A percentile compares a stretch with the other conserved stretches of the same genome.
Evolutionary conservation across 2,329 filamentous ascomycete species (phyloP).

Genomic region (Ophiostoma tasmaniense): DNA sequence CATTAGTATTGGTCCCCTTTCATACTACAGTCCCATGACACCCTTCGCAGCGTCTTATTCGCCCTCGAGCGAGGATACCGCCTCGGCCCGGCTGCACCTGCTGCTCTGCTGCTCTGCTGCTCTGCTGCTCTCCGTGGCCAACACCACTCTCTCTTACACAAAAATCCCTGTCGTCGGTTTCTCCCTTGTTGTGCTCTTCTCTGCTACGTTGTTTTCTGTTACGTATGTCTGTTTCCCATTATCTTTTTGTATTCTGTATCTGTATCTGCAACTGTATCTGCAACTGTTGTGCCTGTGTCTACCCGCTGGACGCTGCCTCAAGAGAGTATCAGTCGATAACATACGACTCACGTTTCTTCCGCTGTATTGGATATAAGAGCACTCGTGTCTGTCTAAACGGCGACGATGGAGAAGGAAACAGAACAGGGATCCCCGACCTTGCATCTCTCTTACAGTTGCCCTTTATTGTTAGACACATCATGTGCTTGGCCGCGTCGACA

Average conservation of each 20-base stretch:
- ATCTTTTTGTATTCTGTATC: not conserved
- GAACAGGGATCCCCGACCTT: not conserved
- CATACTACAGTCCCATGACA: not conserved
- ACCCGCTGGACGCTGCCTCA: not conserved
- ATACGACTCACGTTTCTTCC: not conserved
- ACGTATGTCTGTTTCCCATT: not conserved
- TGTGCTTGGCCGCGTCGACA: not conserved
- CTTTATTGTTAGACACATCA: not conserved
- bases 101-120: too few relatives aligned
- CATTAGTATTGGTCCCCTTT: not conserved
- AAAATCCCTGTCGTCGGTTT: not conserved
- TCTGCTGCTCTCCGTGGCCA: not conserved
- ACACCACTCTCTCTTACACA: not conserved
- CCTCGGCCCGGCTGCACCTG: not conserved
- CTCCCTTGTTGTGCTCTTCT: not conserved
- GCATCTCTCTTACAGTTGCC: not conserved
- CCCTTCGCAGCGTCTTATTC: not conserved
- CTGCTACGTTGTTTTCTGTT: not conserved
- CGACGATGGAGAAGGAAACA: not conserved
- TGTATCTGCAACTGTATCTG: too few relatives aligned
- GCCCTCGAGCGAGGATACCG: not conserved
- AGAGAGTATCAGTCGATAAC: not conserved
- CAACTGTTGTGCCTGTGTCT: not conserved
- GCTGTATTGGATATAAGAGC: not conserved
- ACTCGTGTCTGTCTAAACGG: too few relatives aligned